Base-by-base conservation (phyloP, 495 filamentous ascomycete genomes). In the Penicillium ochrochloron region DNA sequence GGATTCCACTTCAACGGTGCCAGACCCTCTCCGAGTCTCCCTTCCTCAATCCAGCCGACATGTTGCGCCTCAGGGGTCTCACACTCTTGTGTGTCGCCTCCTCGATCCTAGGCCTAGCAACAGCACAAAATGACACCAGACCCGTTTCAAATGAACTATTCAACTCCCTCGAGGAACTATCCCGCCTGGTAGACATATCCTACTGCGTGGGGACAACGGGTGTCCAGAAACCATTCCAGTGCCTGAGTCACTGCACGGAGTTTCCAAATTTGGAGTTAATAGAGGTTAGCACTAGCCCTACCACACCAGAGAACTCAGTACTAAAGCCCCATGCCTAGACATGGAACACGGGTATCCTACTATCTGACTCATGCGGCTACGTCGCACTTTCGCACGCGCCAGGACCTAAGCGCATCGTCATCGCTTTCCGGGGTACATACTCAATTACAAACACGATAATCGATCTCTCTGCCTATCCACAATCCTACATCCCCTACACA, bases 341-440 rank as follows among this genome's bases (percentile, higher is more conserved):
- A 48, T 99, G 92, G 90, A 93, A 94, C 68, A 97, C 95, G 0
- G 95, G 96, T 6, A 81, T 89, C 14, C 80, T 97, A 19, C 81
- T 97, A 67, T 90, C 90, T 50, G 95, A 98, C 75, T 94, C 91
- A 64, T 97, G 94, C 75, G 95, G 95, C 63, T 99, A 95, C 77
- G 86, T 99, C 55, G 95, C 91, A 0, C 80, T 98, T 34, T 93
- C 93, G 51, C 91, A 97, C 70, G 59, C 77, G 5, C 84, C 87
- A 2, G 81, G 77, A 0, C 66, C 75, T 12, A 80, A 81, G 21
- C 82, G 86, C 62, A 92, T 99, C 60, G 82, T 99, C 31, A 83
- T 98, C n/a, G 94, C 94, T 14, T 98, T 98, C 69, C 87, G 95
- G 21, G 95, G 96, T 12, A 98, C 95, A 14, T 97, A 97, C 73